phyloP scores from a whole-genome alignment of 2,329 filamentous ascomycete species.

The Penicillium sp. region DNA sequence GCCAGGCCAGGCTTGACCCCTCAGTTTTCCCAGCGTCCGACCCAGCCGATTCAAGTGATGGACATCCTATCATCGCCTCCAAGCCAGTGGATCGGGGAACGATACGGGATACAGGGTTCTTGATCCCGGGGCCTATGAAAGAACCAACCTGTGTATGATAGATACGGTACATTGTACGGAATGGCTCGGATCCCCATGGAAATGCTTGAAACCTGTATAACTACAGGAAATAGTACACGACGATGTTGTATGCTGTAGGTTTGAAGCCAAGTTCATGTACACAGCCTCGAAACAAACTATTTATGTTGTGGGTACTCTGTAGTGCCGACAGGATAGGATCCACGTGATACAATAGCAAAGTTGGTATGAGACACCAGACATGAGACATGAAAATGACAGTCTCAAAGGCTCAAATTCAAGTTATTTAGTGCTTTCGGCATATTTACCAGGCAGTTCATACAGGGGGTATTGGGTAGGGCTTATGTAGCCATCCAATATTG shows the following conservation, averaged over 20 bases:
- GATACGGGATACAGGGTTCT: conserved; percentile 18
- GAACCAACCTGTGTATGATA: conserved; percentile 8
- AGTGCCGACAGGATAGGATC: not conserved
- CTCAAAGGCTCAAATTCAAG: not conserved
- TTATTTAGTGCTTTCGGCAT: not conserved
- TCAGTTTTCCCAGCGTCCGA: conserved; percentile 17
- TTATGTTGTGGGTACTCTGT: not conserved
- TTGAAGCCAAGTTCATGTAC: not conserved
- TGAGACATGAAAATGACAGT: not conserved
- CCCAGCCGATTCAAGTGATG: conserved; percentile 15
- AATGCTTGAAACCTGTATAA: conserved; percentile 10
- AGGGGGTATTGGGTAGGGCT: no score
- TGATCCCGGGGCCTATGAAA: conserved; percentile 23
- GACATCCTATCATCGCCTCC: conserved; percentile 9
- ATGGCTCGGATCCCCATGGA: conserved; percentile 22
- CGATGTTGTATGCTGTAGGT: not conserved
- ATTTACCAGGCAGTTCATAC: not conserved
- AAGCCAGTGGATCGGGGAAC: conserved; percentile 18
- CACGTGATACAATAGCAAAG: not conserved
- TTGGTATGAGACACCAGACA: not conserved
- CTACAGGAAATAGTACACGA: not conserved
- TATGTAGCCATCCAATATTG: conserved; percentile 2
- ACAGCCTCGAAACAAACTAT: not conserved
- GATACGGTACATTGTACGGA: conserved; percentile 15
- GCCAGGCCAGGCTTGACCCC: conserved; percentile 1